phyloP scores from a whole-genome alignment of 148 eudicot genomes.

The Vaccinium vitisidaea region DNA sequence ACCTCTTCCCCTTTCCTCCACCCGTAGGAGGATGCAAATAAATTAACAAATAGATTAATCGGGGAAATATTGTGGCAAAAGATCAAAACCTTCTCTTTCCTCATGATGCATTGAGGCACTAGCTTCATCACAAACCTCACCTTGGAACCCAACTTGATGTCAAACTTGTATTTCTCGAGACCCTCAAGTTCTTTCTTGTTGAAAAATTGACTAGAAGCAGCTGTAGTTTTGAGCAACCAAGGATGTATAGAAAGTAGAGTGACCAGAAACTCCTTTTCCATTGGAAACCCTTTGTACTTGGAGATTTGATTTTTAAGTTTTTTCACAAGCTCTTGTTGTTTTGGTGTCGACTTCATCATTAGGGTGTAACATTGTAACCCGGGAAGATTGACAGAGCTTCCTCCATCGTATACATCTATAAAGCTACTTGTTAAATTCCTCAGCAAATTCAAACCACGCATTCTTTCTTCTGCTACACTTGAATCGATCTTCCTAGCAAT shows the following conservation, averaged over 20 bases:
- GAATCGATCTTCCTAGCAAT: conserved; percentile 75
- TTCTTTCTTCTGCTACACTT: conserved; percentile 47
- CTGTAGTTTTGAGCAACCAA: conserved; percentile 76
- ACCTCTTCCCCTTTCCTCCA: conserved; percentile 90
- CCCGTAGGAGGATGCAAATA: conserved; percentile 62
- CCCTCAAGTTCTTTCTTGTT: conserved; percentile 47
- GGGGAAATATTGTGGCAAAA: conserved; percentile 98
- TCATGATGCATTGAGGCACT: conserved; percentile 66
- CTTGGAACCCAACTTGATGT: conserved; percentile 82
- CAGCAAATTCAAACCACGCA: conserved; percentile 61
- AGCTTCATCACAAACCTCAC: conserved; percentile 80
- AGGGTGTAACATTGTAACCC: conserved; percentile 85
- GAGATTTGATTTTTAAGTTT: conserved; percentile 69
- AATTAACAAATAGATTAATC: conserved; percentile 66
- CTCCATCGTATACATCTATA: conserved; percentile 90
- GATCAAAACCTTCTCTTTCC: conserved; percentile 79
- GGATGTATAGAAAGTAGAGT: conserved; percentile 94
- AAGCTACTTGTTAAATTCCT: conserved; percentile 74
- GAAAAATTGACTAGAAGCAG: conserved; percentile 70
- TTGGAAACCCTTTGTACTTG: conserved; percentile 69
- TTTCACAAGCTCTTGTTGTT: conserved; percentile 66
- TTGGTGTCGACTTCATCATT: conserved; percentile 86
- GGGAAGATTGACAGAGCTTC: conserved; percentile 71
- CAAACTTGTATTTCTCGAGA: conserved; percentile 67
- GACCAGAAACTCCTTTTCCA: conserved; percentile 85